A percentile compares a stretch with the other conserved stretches of the same genome.
Evolutionary conservation across 1,284 basidiomycete species (phyloP).

Genomic region (Ceratorhiza oryzae-sativae): DNA sequence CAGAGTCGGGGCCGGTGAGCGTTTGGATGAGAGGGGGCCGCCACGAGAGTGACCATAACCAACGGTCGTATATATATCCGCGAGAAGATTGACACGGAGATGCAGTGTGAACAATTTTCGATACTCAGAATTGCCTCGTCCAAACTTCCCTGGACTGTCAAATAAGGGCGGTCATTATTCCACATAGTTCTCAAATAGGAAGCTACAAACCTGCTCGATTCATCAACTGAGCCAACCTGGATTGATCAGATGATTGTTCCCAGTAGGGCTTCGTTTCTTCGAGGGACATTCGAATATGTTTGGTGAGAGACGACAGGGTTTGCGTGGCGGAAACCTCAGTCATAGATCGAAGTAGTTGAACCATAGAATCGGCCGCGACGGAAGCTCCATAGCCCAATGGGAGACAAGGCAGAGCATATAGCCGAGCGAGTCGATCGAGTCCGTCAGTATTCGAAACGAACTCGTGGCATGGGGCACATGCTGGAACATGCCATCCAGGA

Average conservation of each 20-base stretch:
- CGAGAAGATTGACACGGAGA: constrained; percentile 81
- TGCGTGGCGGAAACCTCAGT: constrained; percentile 84
- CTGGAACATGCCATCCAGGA: constrained; percentile 93
- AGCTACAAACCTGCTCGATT: constrained; percentile 50
- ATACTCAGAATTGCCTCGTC: constrained; percentile 70
- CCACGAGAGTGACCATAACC: constrained; percentile 84
- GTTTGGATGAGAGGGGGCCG: constrained; percentile 79
- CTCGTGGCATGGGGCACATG: constrained; percentile 89
- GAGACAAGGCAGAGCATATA: constrained; percentile 85
- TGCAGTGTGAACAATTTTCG: constrained; percentile 80
- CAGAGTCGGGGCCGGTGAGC: constrained; percentile 68
- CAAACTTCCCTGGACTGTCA: constrained; percentile 56
- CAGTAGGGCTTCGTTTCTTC: constrained; percentile 77
- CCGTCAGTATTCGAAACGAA: constrained; percentile 83
- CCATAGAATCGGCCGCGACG: constrained; percentile 81
- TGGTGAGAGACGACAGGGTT: constrained; percentile 75
- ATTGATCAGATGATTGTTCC: constrained; percentile 60
- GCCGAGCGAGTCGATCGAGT: constrained; percentile 73
- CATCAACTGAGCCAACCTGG: constrained; percentile 68
- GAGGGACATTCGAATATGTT: constrained; percentile 75
- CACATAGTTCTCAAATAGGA: constrained; percentile 10
- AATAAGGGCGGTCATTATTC: constrained; percentile 24
- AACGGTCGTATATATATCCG: constrained; percentile 88
- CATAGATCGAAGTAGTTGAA: constrained; percentile 88
- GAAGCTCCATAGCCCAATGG: constrained; percentile 90